Base-by-base conservation (phyloP, 495 filamentous ascomycete genomes). In the Hypoxylon fuscum region DNA sequence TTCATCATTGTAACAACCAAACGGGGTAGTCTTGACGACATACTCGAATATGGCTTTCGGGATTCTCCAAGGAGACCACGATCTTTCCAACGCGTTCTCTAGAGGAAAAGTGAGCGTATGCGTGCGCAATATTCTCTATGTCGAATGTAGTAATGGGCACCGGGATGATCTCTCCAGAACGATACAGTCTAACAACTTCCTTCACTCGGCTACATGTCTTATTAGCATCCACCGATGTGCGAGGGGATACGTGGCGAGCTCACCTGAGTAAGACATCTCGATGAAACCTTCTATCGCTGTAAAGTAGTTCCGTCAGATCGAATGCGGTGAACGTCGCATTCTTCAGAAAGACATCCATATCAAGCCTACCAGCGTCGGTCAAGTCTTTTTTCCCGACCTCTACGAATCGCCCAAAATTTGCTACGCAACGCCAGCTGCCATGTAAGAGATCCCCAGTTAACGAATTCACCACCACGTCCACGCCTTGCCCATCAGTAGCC, bases 381-480 rank as follows among this genome's bases (percentile, higher is more conserved):
- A 58, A 52, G 14, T 72, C 72, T 0, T 64, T 54, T 3, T 67
- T 78, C 1, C 79, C 75, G 37, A 85, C 71, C 48, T 87, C 85
- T 15, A 87, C 69, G 48, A 84, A 77, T 0, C 70, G 74, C 8
- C 83, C 83, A 65, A 82, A 82, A 9, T 77, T 72, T 12, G 68
- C 83, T 22, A 85, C 64, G 35, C 76, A 82, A 15, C 79, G 72
- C 70, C 79, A 84, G 0, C 77, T 74, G 15, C 70, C 73, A 37
- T 74, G 74, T 1, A 80, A 68, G 10, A 77, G 66, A 50, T 79
- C 76, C 4, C 77, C 77, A 17, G 79, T 72, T 12, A 84, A 74
- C 5, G 79, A 78, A 44, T 83, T 82, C 10, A 86, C 64, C 0
- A 80, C 79, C 7, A 85, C 73, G 32, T 84, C 81, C 12, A 83